Evolutionary conservation across 495 filamentous ascomycete genomes (phyloP), one percentile per base, ranked within the genome.

Genomic region (Penicillium bialowiezense): DNA sequence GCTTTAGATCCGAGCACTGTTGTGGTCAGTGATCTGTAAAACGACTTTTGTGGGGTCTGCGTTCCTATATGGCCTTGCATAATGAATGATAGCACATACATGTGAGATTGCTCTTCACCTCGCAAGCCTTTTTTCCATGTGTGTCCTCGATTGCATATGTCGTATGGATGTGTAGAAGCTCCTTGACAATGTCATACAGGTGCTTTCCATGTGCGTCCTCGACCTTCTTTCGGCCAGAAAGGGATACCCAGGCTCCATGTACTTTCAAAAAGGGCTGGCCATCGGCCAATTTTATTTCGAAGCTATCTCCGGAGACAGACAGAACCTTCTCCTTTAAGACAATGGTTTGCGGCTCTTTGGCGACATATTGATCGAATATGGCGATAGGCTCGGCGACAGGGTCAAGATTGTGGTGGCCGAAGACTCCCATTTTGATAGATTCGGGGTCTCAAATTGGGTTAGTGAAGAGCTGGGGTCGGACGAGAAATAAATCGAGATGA

Each of bases 271-370:
- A 50, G 5, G 69, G 65, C 14, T 68, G 54, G 7, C 79, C 78
- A 38, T 59, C 69, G 5, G 63, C 55, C 0, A 68, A 56, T 37
- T 72, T 72, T 58, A 83, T 70, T 47, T 76, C 71, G 61, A 84
- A 84, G 60, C 68, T 76, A 67, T 84, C 79, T 18, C 77, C 75
- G 13, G 76, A 68, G 19, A 80, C 63, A 14, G 78, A 81, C 38
- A 79, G 51, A 4, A 81, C 60, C 40, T 79, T 77, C 50, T 85
- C 81, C 52, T 72, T 79, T 29, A 85, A 56, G 5, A 77, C 49
- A 6, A 85, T 50, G 1, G 72, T 74, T 44, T 79, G 72, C 29
- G 67, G 56, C 37, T 76, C 63, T 10, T 41, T 60, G 6, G 75
- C 64, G 36, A 78, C 60, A 67, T 75, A 79, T 36, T 69, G 67